Evolutionary conservation across 2,329 filamentous ascomycete genomes (phyloP).

Genomic region (Fusarium hostae): DNA sequence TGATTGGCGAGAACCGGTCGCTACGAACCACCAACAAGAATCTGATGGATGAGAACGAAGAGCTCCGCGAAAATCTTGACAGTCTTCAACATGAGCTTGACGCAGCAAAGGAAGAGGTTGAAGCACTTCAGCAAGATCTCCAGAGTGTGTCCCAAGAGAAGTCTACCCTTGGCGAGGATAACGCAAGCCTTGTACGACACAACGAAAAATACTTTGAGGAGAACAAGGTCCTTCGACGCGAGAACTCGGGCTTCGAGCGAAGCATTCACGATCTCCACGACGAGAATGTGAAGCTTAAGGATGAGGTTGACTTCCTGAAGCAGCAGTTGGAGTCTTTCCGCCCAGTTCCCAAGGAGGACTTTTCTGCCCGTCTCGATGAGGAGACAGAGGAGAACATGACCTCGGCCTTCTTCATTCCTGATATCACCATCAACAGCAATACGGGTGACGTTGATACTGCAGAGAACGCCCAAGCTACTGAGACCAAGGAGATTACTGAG

Average conservation of each 20-base stretch:
- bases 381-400: conserved; percentile 65
- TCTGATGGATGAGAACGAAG: conserved; percentile 57
- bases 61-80: conserved; percentile 56
- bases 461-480: conserved; percentile 49
- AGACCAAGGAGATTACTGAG: conserved; percentile 48
- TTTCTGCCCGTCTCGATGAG: conserved; percentile 50
- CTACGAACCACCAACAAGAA: conserved; percentile 55
- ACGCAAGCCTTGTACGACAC: conserved; percentile 63
- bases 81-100: conserved; percentile 56
- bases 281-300: conserved; percentile 59
- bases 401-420: conserved; percentile 67
- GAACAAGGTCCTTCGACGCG: conserved; percentile 60
- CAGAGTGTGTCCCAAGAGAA: conserved; percentile 57
- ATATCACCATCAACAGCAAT: conserved; percentile 64
- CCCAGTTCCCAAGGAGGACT: conserved; percentile 52
- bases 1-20: conserved; percentile 58
- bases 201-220: conserved; percentile 66
- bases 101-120: conserved; percentile 54
- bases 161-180: conserved; percentile 60
- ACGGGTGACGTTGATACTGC: conserved; percentile 27
- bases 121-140: conserved; percentile 53
- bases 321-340: conserved; percentile 57
- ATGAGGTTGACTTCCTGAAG: conserved; percentile 59
- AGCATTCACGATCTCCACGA: conserved; percentile 58
- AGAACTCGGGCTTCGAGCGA: conserved; percentile 61